phyloP scores from a whole-genome alignment of 2,329 filamentous ascomycete genomes.

The Didymellaceae sp. region DNA sequence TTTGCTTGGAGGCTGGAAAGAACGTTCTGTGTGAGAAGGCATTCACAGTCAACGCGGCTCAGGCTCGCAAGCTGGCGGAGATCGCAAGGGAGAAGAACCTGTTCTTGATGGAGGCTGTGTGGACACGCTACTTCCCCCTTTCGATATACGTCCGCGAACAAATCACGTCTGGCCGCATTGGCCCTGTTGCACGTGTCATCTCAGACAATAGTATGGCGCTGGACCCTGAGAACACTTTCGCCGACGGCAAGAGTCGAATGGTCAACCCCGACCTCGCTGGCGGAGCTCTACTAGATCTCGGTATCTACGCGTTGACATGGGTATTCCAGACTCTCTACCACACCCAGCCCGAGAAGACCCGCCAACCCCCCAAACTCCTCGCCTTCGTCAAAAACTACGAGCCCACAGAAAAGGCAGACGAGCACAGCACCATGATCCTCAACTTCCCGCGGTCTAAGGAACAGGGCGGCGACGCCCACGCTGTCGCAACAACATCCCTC shows the following conservation, averaged over 20 bases:
- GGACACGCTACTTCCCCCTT: slow-evolving; percentile 87
- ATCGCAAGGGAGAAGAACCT: slow-evolving; percentile 72
- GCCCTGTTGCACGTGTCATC: slow-evolving; percentile 62
- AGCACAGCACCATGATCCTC: slow-evolving; percentile 78
- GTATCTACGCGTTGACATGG: slow-evolving; percentile 90
- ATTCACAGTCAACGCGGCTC: slow-evolving; percentile 81
- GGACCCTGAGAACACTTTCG: slow-evolving; percentile 64
- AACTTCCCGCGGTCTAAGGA: slow-evolving; percentile 69
- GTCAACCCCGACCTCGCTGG: slow-evolving; percentile 84
- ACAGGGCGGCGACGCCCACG: slow-evolving; percentile 66
- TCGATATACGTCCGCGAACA: slow-evolving; percentile 77
- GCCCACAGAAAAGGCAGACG: slow-evolving; percentile 74
- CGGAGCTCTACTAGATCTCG: slow-evolving; percentile 81
- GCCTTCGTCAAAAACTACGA: slow-evolving; percentile 75
- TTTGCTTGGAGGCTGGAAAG: slow-evolving; percentile 84
- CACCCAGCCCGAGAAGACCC: slow-evolving; percentile 67
- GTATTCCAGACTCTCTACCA: slow-evolving; percentile 89
- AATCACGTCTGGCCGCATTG: slow-evolving; percentile 61
- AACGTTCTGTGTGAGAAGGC: slow-evolving; percentile 91
- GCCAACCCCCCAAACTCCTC: slow-evolving; percentile 71
- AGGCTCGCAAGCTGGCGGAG: slow-evolving; percentile 74
- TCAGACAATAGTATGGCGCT: slow-evolving; percentile 67
- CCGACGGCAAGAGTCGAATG: slow-evolving; percentile 69
- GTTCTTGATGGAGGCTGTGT: slow-evolving; percentile 68
- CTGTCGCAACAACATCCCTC: slow-evolving; percentile 65